Evolutionary conservation across 805 yeast species (phyloP).

Genomic region (Myxozyma neotropica): DNA sequence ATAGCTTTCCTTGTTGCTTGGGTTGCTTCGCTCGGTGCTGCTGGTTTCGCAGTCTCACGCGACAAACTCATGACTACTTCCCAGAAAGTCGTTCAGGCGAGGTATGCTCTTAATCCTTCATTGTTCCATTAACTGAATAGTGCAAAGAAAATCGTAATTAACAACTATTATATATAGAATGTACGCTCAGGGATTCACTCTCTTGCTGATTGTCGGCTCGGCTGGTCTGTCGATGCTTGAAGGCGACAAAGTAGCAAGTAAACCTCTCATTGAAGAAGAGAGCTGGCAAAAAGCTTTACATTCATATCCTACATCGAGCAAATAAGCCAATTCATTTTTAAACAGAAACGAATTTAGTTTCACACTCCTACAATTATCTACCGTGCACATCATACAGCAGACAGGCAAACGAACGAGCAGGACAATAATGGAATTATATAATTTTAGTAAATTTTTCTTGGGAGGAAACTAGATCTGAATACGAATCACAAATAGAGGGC

Average conservation of each 20-base stretch:
- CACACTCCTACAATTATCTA: no score
- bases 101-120: background rate
- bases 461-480: no score
- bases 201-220: conserved; percentile 68
- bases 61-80: conserved; percentile 74
- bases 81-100: conserved; percentile 82
- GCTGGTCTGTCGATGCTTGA: conserved; percentile 47
- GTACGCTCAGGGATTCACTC: conserved; percentile 86
- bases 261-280: background rate
- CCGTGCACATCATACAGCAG: no score
- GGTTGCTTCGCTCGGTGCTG: conserved; percentile 80
- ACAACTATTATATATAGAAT: conserved; percentile 50
- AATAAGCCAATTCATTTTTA: background rate
- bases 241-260: conserved; percentile 45
- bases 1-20: conserved; percentile 66
- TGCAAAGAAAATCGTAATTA: no score
- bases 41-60: conserved; percentile 71
- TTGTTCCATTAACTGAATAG: no score
- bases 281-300: conserved; percentile 1
- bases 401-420: no score
- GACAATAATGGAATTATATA: no score
- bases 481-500: no score
- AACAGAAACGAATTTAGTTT: no score
- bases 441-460: no score
- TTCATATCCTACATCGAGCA: background rate